A percentile compares a stretch with the other conserved stretches of the same genome.
Conservation (phyloP, 352 stramenopile genomes). For the Thalassiosira livingstoniorum region DNA sequence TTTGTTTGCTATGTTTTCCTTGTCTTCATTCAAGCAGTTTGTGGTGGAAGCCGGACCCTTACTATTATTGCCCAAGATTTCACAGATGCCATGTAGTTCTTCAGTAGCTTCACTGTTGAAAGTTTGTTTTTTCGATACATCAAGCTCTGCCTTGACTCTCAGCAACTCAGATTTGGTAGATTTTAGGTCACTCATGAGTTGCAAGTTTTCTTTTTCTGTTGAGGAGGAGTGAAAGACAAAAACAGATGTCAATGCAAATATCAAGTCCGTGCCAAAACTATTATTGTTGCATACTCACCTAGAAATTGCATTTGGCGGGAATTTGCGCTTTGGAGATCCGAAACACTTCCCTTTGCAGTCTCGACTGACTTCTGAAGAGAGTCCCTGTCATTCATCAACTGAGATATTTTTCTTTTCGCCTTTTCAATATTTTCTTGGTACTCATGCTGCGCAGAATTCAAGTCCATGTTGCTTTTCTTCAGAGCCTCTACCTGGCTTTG, state of each 20-base stretch:
- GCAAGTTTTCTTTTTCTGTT: constrained; percentile 86
- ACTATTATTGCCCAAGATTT: constrained; percentile 32
- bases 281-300: no score
- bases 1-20: constrained; percentile 35
- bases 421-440: constrained; percentile 49
- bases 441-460: constrained; percentile 36
- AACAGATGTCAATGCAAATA: no score
- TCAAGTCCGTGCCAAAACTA: no score
- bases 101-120: constrained; percentile 52
- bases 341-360: constrained; percentile 52
- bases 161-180: constrained; percentile 66
- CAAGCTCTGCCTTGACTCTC: constrained; percentile 55
- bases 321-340: constrained; percentile 66
- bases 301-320: constrained; percentile 75
- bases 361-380: constrained; percentile 53
- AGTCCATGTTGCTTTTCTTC: constrained; percentile 30
- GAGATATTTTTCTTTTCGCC: constrained; percentile 58
- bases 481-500: constrained; percentile 43
- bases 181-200: constrained; percentile 80
- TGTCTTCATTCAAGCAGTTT: constrained; percentile 7
- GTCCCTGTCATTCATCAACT: constrained; percentile 54
- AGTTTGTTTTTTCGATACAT: constrained; percentile 63
- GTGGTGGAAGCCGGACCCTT: constrained; percentile 11
- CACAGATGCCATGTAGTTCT: constrained; percentile 50
- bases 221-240: no score